These are phyloP conservation scores for Quercus mongolica DNA, from an alignment of 306 rosid species.

Conservation along the genomic window DNA sequence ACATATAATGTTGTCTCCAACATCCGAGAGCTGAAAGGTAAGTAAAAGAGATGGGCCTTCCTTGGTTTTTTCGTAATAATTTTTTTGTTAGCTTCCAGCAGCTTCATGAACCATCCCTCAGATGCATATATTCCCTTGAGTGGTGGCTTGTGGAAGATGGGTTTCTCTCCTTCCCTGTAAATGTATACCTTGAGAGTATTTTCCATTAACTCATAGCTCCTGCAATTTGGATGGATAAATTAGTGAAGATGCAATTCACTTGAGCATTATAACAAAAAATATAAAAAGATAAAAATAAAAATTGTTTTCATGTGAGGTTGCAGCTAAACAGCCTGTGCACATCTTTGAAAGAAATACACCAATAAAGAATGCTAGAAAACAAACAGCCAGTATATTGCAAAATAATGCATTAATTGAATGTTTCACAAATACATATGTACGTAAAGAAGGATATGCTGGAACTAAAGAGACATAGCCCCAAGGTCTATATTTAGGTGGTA, in stretches of 20 bases:
- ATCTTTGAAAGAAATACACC: neutral
- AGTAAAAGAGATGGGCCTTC: constrained; percentile 85
- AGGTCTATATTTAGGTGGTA: neutral
- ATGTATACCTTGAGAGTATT: constrained; percentile 68
- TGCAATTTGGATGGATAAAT: constrained; percentile 30
- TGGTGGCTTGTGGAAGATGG: constrained; percentile 69
- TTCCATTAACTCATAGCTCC: constrained; percentile 98
- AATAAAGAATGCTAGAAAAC: neutral
- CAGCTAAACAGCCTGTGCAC: neutral
- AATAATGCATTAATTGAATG: neutral
- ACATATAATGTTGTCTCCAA: constrained; percentile 67
- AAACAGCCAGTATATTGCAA: neutral
- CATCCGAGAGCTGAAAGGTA: constrained; percentile 88
- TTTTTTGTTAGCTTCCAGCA: constrained; percentile 51
- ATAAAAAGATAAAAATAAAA: no score
- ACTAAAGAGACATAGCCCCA: neutral
- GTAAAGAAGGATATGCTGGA: neutral
- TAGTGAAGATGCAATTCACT: constrained; percentile 7
- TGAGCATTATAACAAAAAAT: constrained; percentile 9
- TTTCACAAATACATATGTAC: neutral
- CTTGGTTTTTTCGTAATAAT: constrained; percentile 60
- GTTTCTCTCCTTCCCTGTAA: constrained; percentile 73
- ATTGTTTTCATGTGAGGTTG: constrained; percentile 13
- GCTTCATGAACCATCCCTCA: constrained; percentile 96
- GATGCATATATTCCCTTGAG: constrained; percentile 89